Evolutionary conservation across 768 basidiomycete species (phyloP).

Genomic region (Suillus sp.): DNA sequence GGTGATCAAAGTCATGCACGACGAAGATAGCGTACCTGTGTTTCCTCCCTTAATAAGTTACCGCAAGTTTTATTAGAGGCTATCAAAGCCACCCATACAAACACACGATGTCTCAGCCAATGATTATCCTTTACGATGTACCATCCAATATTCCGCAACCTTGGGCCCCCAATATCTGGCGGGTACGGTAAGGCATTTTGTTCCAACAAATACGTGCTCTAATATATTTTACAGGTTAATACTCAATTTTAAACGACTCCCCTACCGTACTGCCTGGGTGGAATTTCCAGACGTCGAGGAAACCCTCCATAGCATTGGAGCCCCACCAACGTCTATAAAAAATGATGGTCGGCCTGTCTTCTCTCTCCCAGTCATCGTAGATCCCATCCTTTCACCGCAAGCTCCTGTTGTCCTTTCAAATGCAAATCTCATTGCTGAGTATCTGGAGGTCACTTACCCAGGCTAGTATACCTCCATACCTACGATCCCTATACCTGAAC

Average conservation of each 20-base stretch:
- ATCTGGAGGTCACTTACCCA: conserved; percentile 68
- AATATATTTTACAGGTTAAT: conserved; percentile 52
- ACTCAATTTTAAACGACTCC: conserved; percentile 75
- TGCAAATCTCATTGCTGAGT: conserved; percentile 65
- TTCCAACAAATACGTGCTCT: background rate
- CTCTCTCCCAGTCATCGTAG: conserved; percentile 69
- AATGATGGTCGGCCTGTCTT: conserved; percentile 64
- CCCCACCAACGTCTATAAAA: conserved; percentile 54
- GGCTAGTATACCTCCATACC: background rate
- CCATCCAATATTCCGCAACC: conserved; percentile 60
- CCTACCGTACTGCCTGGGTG: conserved; percentile 69
- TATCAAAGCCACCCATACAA: background rate
- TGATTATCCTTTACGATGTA: conserved; percentile 68
- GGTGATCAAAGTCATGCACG: too few species aligned
- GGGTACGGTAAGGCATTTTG: conserved; percentile 53
- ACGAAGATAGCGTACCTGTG: conserved; percentile 8
- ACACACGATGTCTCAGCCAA: conserved; percentile 44
- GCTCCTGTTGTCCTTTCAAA: conserved; percentile 59
- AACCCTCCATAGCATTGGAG: conserved; percentile 58
- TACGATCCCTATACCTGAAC: background rate
- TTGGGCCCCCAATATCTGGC: conserved; percentile 81
- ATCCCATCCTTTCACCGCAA: conserved; percentile 49
- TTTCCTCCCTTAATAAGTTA: conserved; percentile 17
- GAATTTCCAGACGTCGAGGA: conserved; percentile 70
- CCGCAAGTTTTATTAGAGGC: background rate